phyloP scores from a whole-genome alignment of 2,329 filamentous ascomycete genomes.

The Fusarium sp. region DNA sequence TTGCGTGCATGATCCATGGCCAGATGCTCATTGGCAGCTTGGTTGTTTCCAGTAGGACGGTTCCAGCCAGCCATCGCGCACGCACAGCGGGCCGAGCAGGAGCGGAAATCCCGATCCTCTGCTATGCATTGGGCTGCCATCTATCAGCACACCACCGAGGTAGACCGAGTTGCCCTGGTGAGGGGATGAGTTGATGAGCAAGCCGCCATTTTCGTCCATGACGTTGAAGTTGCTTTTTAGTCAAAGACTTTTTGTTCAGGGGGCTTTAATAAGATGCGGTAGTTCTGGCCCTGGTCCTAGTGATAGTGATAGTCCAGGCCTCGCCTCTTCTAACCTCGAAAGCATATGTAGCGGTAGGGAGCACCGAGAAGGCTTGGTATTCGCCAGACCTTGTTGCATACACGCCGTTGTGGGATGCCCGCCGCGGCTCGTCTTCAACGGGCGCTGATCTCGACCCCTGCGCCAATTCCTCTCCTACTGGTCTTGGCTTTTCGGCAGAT shows the following conservation, averaged over 20 bases:
- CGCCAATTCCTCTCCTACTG: constrained; percentile 5
- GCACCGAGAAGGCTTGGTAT: neutral
- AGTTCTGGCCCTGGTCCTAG: neutral
- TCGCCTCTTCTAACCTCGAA: neutral
- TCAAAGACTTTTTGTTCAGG: neutral
- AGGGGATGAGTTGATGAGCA: neutral
- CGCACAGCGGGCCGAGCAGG: neutral
- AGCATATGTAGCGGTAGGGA: neutral
- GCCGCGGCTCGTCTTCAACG: constrained; percentile 22
- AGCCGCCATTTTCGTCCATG: neutral
- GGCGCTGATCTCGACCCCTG: constrained; percentile 8
- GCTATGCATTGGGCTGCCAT: neutral
- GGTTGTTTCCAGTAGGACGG: constrained; percentile 2
- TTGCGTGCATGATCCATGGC: constrained; percentile 12
- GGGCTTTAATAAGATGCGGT: neutral
- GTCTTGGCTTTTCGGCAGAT: constrained; percentile 7
- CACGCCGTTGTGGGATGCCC: neutral
- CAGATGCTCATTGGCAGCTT: neutral
- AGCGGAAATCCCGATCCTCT: neutral
- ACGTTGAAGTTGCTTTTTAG: constrained; percentile 11
- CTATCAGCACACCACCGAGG: neutral
- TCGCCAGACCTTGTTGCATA: neutral
- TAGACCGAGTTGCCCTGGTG: neutral
- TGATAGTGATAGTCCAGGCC: neutral
- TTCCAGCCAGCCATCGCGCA: constrained; percentile 3